Evolutionary conservation across 805 yeast genomes (phyloP), one percentile per base, ranked within the genome.

Genomic region (Candida parachauliodes): DNA sequence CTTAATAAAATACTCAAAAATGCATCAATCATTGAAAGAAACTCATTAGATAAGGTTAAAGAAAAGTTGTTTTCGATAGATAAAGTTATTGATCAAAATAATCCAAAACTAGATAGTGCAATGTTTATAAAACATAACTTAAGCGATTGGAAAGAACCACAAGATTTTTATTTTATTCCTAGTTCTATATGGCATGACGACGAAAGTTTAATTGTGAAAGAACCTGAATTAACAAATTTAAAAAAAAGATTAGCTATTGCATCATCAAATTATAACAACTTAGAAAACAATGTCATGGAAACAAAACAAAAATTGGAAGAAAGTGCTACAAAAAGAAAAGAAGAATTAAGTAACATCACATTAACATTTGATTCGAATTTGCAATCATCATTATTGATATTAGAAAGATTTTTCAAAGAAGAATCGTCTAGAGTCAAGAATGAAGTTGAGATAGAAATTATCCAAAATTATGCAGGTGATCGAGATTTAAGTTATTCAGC

Each of bases 161-260:
- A 66, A 5, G 98, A 91, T 62, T 87, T 84, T 54, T 72, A 77
- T 47, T 93, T 84, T 52, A 75, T 85, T 45, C 96, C 98, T 1
- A 81, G 95, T 18, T 81, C 88, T 21, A 82, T 93, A 28, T 93
- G 98, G 98, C 98, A 91, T 60, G 98, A 93, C 53, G 97, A 93
- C 59, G 96, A 88, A 46, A 65, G 75, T 24, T 72, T 85, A 51
- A 72, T 79, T 1, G 67, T 73, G 4, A 72, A 74, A 30, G 79
- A 75, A 28, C 72, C 70, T 5, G 86, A 80, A 51, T 61, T 82
- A 36, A 67, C 74, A 5, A 76, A 73, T 27, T 61, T 84, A 52
- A 79, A 76, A 53, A 64, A 68, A 40, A 62, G 63, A 36, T 61
- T 85, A 42, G 74, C 75, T 42, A 42, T 49, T 17, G 58, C 72